A percentile compares a stretch with the other conserved stretches of the same genome.
Evolutionary conservation across 164 flowering plant genomes (phyloP).

Genomic region (Vitis rotundifolia): DNA sequence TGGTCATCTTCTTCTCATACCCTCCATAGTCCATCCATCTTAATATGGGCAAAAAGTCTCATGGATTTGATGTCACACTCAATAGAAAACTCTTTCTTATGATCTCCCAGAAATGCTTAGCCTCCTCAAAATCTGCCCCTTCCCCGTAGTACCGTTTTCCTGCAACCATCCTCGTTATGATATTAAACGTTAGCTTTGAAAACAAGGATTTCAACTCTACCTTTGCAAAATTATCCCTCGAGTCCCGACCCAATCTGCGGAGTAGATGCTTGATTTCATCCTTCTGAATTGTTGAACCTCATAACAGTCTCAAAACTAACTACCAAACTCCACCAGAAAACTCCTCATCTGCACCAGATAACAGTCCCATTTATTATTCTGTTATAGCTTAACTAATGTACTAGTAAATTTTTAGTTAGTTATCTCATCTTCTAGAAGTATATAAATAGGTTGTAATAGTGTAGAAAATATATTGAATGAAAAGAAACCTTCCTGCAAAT

Average conservation of each 20-base stretch:
- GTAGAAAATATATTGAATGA: too few relatives aligned
- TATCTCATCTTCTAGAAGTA: too few relatives aligned
- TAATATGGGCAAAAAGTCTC: constrained; percentile 10
- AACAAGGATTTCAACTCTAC: constrained; percentile 17
- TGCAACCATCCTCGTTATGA: constrained; percentile 30
- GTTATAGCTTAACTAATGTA: too few relatives aligned
- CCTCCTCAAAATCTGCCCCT: constrained; percentile 17
- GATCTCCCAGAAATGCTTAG: constrained; percentile 11
- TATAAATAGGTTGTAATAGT: too few relatives aligned
- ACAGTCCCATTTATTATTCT: too few relatives aligned
- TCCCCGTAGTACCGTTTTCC: constrained; percentile 29
- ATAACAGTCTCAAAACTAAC: too few relatives aligned
- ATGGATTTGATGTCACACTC: neutral
- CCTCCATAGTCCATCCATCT: constrained; percentile 25
- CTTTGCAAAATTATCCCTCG: neutral
- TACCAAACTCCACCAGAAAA: too few relatives aligned
- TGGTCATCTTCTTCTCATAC: neutral
- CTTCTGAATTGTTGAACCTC: neutral
- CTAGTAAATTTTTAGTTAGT: too few relatives aligned
- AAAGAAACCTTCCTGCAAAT: too few relatives aligned
- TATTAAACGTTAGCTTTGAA: constrained; percentile 21
- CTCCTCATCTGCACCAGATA: too few relatives aligned
- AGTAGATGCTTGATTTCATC: constrained; percentile 26
- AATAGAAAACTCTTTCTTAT: constrained; percentile 13
- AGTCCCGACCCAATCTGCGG: neutral